phyloP scores from a whole-genome alignment of 129 eudicot species.

The Kitagawia praeruptora region DNA sequence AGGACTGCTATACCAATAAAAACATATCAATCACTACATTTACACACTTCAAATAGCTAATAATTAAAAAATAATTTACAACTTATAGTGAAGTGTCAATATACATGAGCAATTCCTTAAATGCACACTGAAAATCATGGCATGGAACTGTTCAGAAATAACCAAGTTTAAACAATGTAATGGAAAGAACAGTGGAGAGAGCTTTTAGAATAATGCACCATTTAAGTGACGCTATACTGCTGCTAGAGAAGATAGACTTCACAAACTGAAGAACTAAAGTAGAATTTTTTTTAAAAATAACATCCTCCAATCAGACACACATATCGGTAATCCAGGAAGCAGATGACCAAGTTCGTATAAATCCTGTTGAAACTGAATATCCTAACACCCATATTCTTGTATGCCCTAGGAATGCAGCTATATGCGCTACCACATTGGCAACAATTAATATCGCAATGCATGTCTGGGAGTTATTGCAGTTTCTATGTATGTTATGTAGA shows the following conservation, averaged over 20 bases:
- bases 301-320: not conserved
- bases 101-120: not conserved
- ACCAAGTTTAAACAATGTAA: not conserved
- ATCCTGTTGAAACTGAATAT: not conserved
- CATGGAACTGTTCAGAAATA: not conserved
- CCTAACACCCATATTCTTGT: not conserved
- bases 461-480: no score
- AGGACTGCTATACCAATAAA: not conserved
- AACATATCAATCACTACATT: conserved; percentile 21
- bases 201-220: not conserved
- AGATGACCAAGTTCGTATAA: no score
- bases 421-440: no score
- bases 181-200: not conserved
- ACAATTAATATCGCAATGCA: no score
- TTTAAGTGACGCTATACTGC: not conserved
- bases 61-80: not conserved
- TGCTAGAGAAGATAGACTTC: not conserved
- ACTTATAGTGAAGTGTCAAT: not conserved
- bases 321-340: not conserved
- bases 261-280: not conserved
- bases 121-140: not conserved
- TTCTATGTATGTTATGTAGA: no score
- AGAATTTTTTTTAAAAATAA: no score
- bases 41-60: not conserved
- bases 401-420: not conserved